Evolutionary conservation across 768 basidiomycete species (phyloP).

Genomic region (Daedaleopsis sinensis): DNA sequence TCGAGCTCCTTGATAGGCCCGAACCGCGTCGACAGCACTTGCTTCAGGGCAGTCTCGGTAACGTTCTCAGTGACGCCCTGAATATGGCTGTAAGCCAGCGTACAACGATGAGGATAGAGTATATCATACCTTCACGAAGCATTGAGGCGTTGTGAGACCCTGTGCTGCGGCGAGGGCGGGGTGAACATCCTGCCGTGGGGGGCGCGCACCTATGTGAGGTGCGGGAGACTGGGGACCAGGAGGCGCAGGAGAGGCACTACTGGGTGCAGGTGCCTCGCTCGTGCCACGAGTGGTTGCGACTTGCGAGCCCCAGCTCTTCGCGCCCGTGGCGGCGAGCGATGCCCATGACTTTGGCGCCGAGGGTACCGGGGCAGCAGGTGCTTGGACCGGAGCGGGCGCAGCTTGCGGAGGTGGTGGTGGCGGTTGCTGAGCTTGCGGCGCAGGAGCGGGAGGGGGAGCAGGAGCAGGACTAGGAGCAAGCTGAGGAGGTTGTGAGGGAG

Average conservation of each 20-base stretch:
- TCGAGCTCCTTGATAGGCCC: slow-evolving; percentile 87
- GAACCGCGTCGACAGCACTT: slow-evolving; percentile 61
- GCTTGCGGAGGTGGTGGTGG: slow-evolving; percentile 30
- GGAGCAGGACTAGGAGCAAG: slow-evolving; percentile 36
- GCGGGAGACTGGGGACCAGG: slow-evolving; percentile 36
- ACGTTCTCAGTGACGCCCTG: slow-evolving; percentile 77
- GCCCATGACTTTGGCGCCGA: slow-evolving; percentile 86
- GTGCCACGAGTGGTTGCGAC: slow-evolving; percentile 77
- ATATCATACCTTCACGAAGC: slow-evolving; percentile 85
- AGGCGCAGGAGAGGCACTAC: slow-evolving; percentile 36
- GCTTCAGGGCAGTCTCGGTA: slow-evolving; percentile 50
- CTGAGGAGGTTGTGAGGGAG: slow-evolving; percentile 30
- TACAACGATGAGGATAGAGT: not conserved
- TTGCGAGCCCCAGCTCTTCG: slow-evolving; percentile 83
- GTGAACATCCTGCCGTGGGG: slow-evolving; percentile 45
- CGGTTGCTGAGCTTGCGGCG: slow-evolving; percentile 25
- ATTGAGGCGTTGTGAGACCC: slow-evolving; percentile 69
- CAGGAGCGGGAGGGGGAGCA: slow-evolving; percentile 25
- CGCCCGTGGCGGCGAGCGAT: slow-evolving; percentile 81
- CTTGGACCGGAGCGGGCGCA: slow-evolving; percentile 28
- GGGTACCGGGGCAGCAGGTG: slow-evolving; percentile 41
- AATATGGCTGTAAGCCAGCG: slow-evolving; percentile 7
- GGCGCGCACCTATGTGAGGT: slow-evolving; percentile 40
- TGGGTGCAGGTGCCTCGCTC: slow-evolving; percentile 61
- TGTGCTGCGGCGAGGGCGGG: slow-evolving; percentile 59